Conservation (phyloP, 371 early-diverging fungal genomes). For the Actinomucor elegans region DNA sequence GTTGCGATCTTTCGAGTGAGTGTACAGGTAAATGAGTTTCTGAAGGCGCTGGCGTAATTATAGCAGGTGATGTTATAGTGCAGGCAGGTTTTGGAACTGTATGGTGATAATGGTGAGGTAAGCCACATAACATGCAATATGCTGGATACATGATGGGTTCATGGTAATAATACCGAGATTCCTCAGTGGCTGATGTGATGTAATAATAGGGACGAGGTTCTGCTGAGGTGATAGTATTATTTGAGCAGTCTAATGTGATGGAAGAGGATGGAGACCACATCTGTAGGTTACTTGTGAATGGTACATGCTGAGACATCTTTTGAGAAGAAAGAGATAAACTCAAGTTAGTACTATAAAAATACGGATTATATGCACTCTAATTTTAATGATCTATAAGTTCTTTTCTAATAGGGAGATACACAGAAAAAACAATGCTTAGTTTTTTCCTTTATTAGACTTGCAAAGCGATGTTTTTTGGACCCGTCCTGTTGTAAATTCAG, state of each 20-base stretch:
- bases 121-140: conserved; percentile 18
- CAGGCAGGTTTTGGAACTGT: too few relatives aligned
- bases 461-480: too few relatives aligned
- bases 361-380: too few relatives aligned
- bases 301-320: background rate
- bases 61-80: background rate
- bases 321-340: background rate
- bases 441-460: too few relatives aligned
- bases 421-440: too few relatives aligned
- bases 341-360: too few relatives aligned
- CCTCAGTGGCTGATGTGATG: too few relatives aligned
- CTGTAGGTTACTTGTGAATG: conserved; percentile 5
- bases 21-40: background rate
- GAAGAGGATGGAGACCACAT: conserved; percentile 17
- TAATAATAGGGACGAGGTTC: too few relatives aligned
- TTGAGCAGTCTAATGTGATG: background rate
- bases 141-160: conserved; percentile 16
- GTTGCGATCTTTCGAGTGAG: background rate
- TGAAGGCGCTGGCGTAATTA: background rate
- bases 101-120: conserved; percentile 8
- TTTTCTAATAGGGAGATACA: too few relatives aligned
- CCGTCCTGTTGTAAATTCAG: conserved; percentile 10
- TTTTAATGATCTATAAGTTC: too few relatives aligned
- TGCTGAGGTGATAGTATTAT: background rate
- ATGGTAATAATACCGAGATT: conserved; percentile 9